Base-by-base conservation (phyloP, 2,329 filamentous ascomycete genomes). In the Trichoderma sp. region DNA sequence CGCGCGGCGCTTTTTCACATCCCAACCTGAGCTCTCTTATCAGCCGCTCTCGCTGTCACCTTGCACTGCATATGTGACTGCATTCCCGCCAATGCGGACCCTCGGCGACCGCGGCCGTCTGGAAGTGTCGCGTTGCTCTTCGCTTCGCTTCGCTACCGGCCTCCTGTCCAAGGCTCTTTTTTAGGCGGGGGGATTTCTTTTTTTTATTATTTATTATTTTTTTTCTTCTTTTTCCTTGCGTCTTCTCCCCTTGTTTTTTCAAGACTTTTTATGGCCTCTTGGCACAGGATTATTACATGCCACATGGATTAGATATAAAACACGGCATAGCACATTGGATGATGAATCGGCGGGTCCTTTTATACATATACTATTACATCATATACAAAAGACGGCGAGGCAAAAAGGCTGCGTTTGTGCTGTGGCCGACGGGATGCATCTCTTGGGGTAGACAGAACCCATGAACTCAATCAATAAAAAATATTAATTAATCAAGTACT, bases 371-470 rank as follows among this genome's bases (percentile, higher is more conserved):
- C 22, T 39, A 39, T 39, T 29, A 45, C 19, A 45, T 9, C 19
- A 45, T 45, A 22, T 45, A 45, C 52, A 54, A 54, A 54, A 54
- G 52, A 58, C 34, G 53, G 32, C n/a, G 35, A 58, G 27, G 17
- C 9, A 15, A 54, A 37, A 56, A 37, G 12, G n/a, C 29, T 61
- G 29, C 42, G 50, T 29, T 50, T 29, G 42, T n/a, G 39, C 22
- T 34, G 29, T 50, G 32, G 13, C n/a, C 35, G 19, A 32, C 6
- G 13, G n/a, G n/a, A 50, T 34, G 19, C 58, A 35, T 54, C 34
- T 64, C n/a, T 42, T 50, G 60, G 35, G 35, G 25, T 25, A 54
- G 34, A 64, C 60, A 64, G 60, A 56, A 64, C 60, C 60, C 60
- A 54, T 19, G n/a, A 32, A 64, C 22, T 22, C 29, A 50, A 34